Conservation (phyloP, 768 basidiomycete species). For the Calocybe gangraenosa region DNA sequence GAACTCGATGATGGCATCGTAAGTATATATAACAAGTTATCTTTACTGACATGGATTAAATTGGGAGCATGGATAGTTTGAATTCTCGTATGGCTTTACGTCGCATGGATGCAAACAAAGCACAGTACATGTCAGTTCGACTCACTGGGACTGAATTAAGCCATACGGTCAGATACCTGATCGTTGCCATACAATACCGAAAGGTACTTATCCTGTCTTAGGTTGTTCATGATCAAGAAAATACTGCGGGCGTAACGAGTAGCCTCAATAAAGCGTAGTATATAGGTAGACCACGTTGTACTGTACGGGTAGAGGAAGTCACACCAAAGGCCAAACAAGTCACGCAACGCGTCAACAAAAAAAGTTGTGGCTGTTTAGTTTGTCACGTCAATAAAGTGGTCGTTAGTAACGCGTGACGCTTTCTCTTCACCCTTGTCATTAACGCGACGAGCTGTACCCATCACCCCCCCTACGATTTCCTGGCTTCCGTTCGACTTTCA, state of each 20-base stretch:
- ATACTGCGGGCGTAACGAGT: too few species aligned
- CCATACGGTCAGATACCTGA: too few species aligned
- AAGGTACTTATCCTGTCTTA: too few species aligned
- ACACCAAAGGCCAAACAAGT: slow-evolving; percentile 20
- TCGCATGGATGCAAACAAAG: background rate
- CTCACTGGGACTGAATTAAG: background rate
- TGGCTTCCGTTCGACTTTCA: slow-evolving; percentile 13
- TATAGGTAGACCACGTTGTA: too few species aligned
- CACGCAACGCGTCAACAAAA: slow-evolving; percentile 33
- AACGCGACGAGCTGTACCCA: slow-evolving; percentile 6
- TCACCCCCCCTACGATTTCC: slow-evolving; percentile 10
- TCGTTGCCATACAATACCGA: too few species aligned
- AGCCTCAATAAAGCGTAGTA: too few species aligned
- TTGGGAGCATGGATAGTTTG: background rate
- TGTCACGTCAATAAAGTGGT: slow-evolving; percentile 21
- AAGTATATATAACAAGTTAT: background rate
- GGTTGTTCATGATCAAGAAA: too few species aligned
- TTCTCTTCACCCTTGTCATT: slow-evolving; percentile 15
- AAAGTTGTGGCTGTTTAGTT: slow-evolving; percentile 42
- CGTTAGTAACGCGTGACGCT: slow-evolving; percentile 14
- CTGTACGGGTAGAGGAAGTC: too few species aligned
- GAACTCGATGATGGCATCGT: background rate
- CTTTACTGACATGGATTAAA: background rate
- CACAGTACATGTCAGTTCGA: background rate
- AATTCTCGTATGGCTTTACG: background rate